Base-by-base conservation (phyloP, 116 monocot genomes). In the Dioscorea cayenensis region DNA sequence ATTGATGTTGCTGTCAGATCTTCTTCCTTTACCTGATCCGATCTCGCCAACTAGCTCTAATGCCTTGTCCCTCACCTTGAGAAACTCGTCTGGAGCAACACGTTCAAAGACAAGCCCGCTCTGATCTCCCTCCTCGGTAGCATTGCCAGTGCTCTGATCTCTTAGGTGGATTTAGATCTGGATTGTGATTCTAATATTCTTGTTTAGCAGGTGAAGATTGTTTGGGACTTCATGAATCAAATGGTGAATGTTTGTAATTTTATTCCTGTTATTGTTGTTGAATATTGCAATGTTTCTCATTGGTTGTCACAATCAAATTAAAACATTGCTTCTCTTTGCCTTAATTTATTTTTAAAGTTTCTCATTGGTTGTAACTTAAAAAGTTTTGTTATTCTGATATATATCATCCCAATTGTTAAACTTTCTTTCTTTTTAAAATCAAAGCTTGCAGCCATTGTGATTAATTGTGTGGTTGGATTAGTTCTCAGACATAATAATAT, bases 161-260 rank as follows among this genome's bases (percentile, higher is more conserved):
- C 29, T 76, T 99, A 69, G 73, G 76, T 0, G 79, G 69, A 5
- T 83, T 91, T 63, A 50, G 65, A 73, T 76, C 63, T n/a, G 3
- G 20, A 19, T 38, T 13, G 0, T 49, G 7, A 65, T 38, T 59
- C 32, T 12, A 23, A 0, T 7, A 55, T 10, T 35, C 48, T 2
- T 36, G 17, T 22, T 28, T 17, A 60, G 69, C 60, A 97, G 96
- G 97, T 93, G 49, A 97, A 93, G 86, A 93, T 90, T 52, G 97
- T 97, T 2, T 68, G 94, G 29, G 94, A 97, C 12, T 79, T 85
- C 4, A 93, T 97, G 91, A 93, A 82, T 70, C 78, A 78, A 71
- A 93, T 97, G 97, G 71, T 97, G 43, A 90, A 90, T 70, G 86
- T 79, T 12, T 93, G 94, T 90, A 97, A 82, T 77, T 79, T 85